Percentiles rank a stretch among this genome's conserved stretches.
Conservation (phyloP, 805 yeast species). For the Maudiozyma bulderi region DNA sequence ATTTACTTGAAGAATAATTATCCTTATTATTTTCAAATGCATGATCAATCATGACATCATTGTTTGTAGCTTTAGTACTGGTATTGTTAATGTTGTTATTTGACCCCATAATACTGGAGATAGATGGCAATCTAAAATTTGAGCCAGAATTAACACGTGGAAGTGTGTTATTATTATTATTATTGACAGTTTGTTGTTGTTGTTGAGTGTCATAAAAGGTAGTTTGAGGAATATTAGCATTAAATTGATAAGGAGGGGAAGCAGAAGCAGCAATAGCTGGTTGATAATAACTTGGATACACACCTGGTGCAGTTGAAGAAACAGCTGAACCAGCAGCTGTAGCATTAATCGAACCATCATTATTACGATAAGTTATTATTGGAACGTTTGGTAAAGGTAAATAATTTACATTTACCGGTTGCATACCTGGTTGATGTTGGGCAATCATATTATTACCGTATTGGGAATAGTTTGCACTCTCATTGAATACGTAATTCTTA, state of each 20-base stretch:
- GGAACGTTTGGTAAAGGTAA: neutral
- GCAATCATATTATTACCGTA: neutral
- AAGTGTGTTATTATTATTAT: neutral
- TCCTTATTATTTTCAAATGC: neutral
- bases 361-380: neutral
- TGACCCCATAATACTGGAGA: neutral
- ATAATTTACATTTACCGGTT: neutral
- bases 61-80: neutral
- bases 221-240: neutral
- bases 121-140: neutral
- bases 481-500: neutral
- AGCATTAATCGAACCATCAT: too few species aligned
- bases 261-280: neutral
- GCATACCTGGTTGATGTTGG: neutral
- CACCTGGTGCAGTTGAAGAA: neutral
- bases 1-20: neutral
- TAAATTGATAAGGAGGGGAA: neutral
- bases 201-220: neutral
- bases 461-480: neutral
- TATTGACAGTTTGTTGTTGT: neutral
- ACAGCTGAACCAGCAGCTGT: neutral
- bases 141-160: neutral
- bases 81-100: neutral
- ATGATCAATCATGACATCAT: neutral
- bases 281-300: neutral